These are phyloP conservation scores for Saccharomycopsis lassenensis DNA, from an alignment of 805 yeast genomes.

Conservation along the genomic window DNA sequence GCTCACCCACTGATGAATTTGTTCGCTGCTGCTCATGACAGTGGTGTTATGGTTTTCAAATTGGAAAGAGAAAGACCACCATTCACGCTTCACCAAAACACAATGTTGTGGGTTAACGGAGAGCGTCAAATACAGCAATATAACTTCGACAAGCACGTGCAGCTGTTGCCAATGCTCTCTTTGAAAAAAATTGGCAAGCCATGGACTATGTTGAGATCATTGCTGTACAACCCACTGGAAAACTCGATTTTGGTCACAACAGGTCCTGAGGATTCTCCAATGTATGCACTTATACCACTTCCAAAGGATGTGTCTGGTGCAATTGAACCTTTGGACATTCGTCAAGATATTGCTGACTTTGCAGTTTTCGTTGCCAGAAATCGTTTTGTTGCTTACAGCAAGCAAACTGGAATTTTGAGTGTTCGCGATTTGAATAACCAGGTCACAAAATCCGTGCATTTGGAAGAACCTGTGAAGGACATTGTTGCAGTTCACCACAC, in stretches of 20 bases:
- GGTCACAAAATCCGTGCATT: constrained; percentile 68
- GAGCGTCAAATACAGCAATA: constrained; percentile 80
- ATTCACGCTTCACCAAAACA: constrained; percentile 59
- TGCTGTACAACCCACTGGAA: constrained; percentile 90
- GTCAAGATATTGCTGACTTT: constrained; percentile 70
- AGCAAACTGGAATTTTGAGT: constrained; percentile 53
- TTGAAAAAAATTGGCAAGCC: constrained; percentile 75
- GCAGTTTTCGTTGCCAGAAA: constrained; percentile 93
- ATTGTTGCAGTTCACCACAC: constrained; percentile 69
- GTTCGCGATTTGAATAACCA: constrained; percentile 76
- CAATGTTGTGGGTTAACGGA: constrained; percentile 62
- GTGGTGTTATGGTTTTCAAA: constrained; percentile 97
- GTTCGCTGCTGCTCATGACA: constrained; percentile 94
- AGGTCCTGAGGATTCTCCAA: constrained; percentile 55
- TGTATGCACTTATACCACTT: constrained; percentile 62
- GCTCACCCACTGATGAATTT: constrained; percentile 85
- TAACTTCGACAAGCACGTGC: constrained; percentile 53
- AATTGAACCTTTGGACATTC: constrained; percentile 76
- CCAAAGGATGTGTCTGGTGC: constrained; percentile 78
- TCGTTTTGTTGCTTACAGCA: constrained; percentile 75
- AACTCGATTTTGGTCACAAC: constrained; percentile 75
- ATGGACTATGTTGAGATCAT: constrained; percentile 75
- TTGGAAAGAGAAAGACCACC: constrained; percentile 97
- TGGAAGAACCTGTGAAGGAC: constrained; percentile 59
- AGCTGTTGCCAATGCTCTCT: constrained; percentile 69